Evolutionary conservation across 2,329 filamentous ascomycete species (phyloP).

Genomic region (Trichoderma polysporum): DNA sequence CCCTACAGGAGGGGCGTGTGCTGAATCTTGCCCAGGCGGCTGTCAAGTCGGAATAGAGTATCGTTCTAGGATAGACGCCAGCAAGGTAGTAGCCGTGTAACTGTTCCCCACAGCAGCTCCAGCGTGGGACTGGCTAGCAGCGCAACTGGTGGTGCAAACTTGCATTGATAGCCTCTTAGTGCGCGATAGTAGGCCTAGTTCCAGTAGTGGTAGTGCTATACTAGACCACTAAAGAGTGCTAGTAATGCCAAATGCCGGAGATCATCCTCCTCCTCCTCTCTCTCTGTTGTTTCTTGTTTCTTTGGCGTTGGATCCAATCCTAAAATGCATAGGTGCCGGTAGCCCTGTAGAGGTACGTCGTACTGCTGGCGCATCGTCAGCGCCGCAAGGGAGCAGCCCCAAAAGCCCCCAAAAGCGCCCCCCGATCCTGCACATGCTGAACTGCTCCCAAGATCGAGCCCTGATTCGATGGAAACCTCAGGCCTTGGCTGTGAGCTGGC

Average conservation of each 20-base stretch:
- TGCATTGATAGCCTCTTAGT: not conserved
- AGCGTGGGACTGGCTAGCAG: not conserved
- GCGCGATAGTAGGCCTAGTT: too few species aligned
- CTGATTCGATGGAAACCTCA: not conserved
- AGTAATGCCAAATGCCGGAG: not conserved
- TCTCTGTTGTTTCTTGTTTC: not conserved
- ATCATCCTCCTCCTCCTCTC: not conserved
- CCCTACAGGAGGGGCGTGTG: not conserved
- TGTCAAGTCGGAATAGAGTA: constrained; percentile 7
- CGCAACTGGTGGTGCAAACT: not conserved
- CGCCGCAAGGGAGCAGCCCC: not conserved
- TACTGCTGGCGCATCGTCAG: not conserved
- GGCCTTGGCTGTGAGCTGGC: not conserved
- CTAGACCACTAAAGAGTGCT: too few species aligned
- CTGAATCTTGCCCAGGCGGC: constrained; percentile 4
- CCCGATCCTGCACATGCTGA: constrained; percentile 13
- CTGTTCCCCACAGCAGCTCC: not conserved
- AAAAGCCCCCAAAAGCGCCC: not conserved
- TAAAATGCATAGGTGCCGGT: not conserved
- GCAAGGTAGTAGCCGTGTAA: not conserved
- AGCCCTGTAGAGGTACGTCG: not conserved
- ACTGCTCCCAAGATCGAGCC: not conserved
- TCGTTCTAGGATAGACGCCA: not conserved
- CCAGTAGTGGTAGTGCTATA: too few species aligned
- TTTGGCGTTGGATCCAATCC: not conserved